A percentile compares a stretch with the other conserved stretches of the same genome.
These are phyloP conservation scores for Phytophthora megakarya DNA, from an alignment of 352 stramenopile species.

Conservation along the genomic window DNA sequence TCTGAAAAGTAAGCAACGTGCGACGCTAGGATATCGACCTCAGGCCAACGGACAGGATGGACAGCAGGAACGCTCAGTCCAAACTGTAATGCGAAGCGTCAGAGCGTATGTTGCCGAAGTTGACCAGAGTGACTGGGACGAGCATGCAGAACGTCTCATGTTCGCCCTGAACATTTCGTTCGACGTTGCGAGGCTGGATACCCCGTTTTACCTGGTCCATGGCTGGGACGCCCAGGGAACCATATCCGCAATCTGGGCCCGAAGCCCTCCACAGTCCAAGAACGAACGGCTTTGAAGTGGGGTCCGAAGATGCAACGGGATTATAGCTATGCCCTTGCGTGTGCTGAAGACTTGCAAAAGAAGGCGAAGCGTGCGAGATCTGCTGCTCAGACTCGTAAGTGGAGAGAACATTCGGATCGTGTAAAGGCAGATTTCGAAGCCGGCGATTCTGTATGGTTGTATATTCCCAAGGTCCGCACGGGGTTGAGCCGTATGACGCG, in stretches of 20 bases:
- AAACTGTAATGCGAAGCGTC: background rate
- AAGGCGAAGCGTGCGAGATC: constrained; percentile 1
- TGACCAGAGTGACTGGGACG: constrained; percentile 7
- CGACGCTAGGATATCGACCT: too few species aligned
- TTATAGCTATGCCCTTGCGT: constrained; percentile 4
- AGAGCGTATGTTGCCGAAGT: too few species aligned
- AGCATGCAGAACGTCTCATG: constrained; percentile 1
- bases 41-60: constrained; percentile 2
- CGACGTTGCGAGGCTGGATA: background rate
- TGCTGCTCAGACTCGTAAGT: too few species aligned
- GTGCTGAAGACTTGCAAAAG: constrained; percentile 14
- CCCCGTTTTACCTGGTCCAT: constrained; percentile 1
- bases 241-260: background rate
- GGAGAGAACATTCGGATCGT: too few species aligned
- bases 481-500: constrained; percentile 3
- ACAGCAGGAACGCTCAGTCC: background rate
- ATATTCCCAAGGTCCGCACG: background rate
- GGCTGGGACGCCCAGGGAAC: background rate
- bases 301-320: constrained; percentile 5
- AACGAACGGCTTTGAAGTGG: constrained; percentile 15
- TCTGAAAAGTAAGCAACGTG: background rate
- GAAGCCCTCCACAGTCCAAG: background rate
- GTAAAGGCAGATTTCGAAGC: too few species aligned
- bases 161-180: background rate
- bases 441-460: too few species aligned